phyloP scores from a whole-genome alignment of 345 rosid genomes.

The Jatropha curcas region DNA sequence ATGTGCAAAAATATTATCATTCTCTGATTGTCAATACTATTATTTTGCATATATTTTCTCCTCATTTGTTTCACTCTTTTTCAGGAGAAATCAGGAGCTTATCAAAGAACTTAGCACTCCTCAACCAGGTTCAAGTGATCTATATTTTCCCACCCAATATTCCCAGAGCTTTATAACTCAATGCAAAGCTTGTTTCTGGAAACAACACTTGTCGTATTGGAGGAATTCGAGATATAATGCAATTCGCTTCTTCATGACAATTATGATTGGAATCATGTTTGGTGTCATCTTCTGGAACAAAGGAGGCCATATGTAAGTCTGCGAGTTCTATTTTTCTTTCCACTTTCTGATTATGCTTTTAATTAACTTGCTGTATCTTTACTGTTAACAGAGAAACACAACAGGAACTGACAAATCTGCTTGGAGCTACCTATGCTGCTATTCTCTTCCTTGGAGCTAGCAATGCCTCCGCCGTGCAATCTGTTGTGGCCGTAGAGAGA shows the following conservation, averaged over 20 bases:
- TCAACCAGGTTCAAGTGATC: conserved; percentile 31
- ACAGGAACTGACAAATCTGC: conserved; percentile 35
- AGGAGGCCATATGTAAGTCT: conserved; percentile 35
- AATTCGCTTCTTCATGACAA: conserved; percentile 34
- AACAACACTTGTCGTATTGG: conserved; percentile 52
- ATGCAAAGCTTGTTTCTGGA: conserved; percentile 50
- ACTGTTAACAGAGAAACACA: conserved; percentile 14
- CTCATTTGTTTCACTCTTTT: neutral
- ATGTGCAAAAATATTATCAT: neutral
- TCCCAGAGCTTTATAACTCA: conserved; percentile 38
- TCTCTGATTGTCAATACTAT: neutral
- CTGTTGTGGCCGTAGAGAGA: conserved; percentile 46
- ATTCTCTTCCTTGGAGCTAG: conserved; percentile 43
- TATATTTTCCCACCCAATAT: conserved; percentile 38
- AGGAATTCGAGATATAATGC: conserved; percentile 41
- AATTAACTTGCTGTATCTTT: neutral
- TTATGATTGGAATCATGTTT: conserved; percentile 33
- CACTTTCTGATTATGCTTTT: neutral
- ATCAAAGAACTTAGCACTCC: conserved; percentile 42
- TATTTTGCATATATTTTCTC: neutral
- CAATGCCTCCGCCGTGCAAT: conserved; percentile 42
- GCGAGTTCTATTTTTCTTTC: neutral
- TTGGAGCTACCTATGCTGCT: conserved; percentile 44
- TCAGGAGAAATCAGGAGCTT: conserved; percentile 41
- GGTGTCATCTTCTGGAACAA: conserved; percentile 43